Evolutionary conservation across 305 asterid species (phyloP).

Genomic region (Rubia tinctorum): DNA sequence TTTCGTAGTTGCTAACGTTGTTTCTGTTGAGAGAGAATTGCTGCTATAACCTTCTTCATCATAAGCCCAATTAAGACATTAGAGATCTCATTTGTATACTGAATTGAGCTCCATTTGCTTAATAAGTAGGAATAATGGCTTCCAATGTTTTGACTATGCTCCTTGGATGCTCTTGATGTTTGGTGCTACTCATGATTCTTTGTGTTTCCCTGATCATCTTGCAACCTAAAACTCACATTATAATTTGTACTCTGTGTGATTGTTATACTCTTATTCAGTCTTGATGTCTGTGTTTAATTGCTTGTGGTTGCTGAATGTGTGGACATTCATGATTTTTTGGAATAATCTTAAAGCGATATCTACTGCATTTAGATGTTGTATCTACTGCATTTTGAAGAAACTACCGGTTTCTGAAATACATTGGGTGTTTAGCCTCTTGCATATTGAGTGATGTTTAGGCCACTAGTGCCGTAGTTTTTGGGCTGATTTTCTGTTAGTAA

Average conservation of each 20-base stretch:
- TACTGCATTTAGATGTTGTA: background rate
- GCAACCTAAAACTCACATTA: background rate
- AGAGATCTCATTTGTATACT: background rate
- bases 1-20: background rate
- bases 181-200: background rate
- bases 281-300: background rate
- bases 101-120: background rate
- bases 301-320: background rate
- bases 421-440: background rate
- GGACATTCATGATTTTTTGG: background rate
- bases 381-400: background rate
- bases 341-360: background rate
- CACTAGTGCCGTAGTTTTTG: background rate
- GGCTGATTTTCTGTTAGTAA: background rate
- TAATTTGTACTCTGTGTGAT: background rate
- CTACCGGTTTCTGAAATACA: background rate
- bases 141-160: background rate
- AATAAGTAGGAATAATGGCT: background rate
- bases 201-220: background rate
- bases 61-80: background rate
- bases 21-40: background rate
- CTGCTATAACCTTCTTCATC: background rate
- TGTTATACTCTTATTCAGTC: background rate
- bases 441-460: background rate
- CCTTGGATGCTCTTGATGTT: background rate